Base-by-base conservation (phyloP, 371 early-diverging fungal genomes). In the Mucor circinelloides region DNA sequence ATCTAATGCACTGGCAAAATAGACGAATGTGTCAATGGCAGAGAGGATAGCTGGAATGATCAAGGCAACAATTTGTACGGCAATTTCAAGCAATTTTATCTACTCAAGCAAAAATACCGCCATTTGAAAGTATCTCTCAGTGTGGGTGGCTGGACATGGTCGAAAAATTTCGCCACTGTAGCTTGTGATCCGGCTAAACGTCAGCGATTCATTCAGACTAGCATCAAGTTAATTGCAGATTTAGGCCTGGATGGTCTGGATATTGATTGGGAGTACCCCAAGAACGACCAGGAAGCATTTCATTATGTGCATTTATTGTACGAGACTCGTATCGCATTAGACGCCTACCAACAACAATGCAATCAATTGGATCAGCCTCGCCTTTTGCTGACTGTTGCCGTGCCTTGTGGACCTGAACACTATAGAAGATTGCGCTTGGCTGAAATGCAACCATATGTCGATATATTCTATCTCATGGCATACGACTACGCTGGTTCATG, bases 221-320 rank as follows among this genome's bases (percentile, higher is more conserved):
- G 91, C 21, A 72, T 93, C 15, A 80, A 82, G 23, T 67, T 90
- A 19, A 62, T 93, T 40, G 79, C 84, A 54, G 81, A 89, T 70
- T 69, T 87, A 52, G 87, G 87, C 7, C 50, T 88, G 59, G 88
- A 78, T 71, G 78, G 79, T 10, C 60, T 83, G 60, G 88, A 88
- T 64, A 86, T 93, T 58, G 94, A 95, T 78, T 95, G 95, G 97
- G 97, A 97, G 75, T 93, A 93, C 55, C 95, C 96, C 2, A 82
- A 83, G 61, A 84, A 88, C 36, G 84, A 86, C 8, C 77, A 86
- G 13, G 96, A 97, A 65, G 93, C 89, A 6, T 69, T 64, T 54
- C 88, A 93, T 72, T 96, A 93, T 75, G 90, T 91, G 23, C 73
- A 72, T 21, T 79, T 97, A 48, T 74, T 96, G 44, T 77, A 78